Base-by-base conservation (phyloP, 2,329 filamentous ascomycete species). In the Talaromyces sp. region DNA sequence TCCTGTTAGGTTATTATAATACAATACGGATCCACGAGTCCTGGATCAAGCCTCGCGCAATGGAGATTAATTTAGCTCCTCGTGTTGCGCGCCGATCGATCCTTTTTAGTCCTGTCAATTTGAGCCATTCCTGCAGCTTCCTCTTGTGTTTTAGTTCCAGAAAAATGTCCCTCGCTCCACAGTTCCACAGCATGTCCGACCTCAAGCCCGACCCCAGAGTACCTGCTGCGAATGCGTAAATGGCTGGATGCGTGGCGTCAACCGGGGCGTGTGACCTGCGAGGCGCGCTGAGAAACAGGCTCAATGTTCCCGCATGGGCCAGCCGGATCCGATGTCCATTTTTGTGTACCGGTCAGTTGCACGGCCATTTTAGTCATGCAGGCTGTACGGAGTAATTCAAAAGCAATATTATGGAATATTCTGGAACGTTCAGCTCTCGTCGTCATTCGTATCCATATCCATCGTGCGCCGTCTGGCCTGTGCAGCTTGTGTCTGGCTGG, bases 401-500 rank as follows among this genome's bases (percentile, higher is more conserved):
- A 24, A 21, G 35, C 35, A 17, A 17, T 17, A 13, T 24, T 9
- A 24, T 21, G 7, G 43, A 46, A 46, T 19, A 11, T 46, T 46
- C 43, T 46, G 21, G 43, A 46, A 46, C 43, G 10, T 6, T 46
- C 43, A 46, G 17, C 43, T 46, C 21, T 46, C 43, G 19, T 38
- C 35, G 35, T 27, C 49, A 10, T 52, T 14, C 8, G 2, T 13
- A 17, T 29, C 13, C 49, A 29, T 52, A 3, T 29, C 24, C 14
- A 21, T 52, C 14, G 24, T 31, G 71, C 54, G 66, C 61, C 70
- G 66, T 58, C 65, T 67, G 4, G 67, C 67, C 58, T 65, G 67
- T 57, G 64, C 62, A 57, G 69, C 67, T 54, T 65, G 69, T 10
- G 31, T 6, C 19, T 70, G 69, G 10, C 66, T 68, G 2, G 70